Conservation (phyloP, 257 asterid genomes). For the Capsicum baccatum region DNA sequence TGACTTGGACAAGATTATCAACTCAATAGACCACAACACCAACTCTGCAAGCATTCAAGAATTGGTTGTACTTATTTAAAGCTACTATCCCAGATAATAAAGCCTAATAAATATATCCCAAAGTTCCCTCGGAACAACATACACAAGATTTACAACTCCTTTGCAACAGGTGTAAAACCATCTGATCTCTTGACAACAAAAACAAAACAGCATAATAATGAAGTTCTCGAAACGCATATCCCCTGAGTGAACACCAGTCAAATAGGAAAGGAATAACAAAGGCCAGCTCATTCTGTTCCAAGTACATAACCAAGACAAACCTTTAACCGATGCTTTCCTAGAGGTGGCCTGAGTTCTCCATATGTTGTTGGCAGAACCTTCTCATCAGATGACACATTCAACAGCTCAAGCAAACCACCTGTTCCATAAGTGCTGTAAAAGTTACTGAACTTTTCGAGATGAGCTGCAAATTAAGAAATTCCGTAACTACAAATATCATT, state of each 20-base stretch:
- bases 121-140: not conserved
- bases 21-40: not conserved
- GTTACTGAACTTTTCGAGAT: not conserved
- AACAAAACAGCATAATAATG: slow-evolving; percentile 3
- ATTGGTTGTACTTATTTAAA: slow-evolving; percentile 7
- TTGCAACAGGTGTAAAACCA: not conserved
- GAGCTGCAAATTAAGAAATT: not conserved
- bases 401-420: slow-evolving; percentile 81
- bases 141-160: slow-evolving; percentile 1
- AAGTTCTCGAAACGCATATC: not conserved
- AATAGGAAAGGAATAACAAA: slow-evolving; percentile 17
- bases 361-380: slow-evolving; percentile 76
- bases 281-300: slow-evolving; percentile 6
- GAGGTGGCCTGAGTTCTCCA: slow-evolving; percentile 97
- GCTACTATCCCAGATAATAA: not conserved
- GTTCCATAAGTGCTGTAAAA: slow-evolving; percentile 38
- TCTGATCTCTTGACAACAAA: slow-evolving; percentile 7
- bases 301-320: slow-evolving; percentile 40
- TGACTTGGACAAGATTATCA: not conserved
- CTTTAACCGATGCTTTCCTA: slow-evolving; percentile 94
- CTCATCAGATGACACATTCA: slow-evolving; percentile 78
- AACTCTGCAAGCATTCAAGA: not conserved
- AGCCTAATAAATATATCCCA: not conserved
- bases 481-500: not conserved
- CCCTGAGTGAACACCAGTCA: not conserved